A percentile compares a stretch with the other conserved stretches of the same genome.
These are phyloP conservation scores for Oxalis stricta DNA, from an alignment of 441 rosid species.

Conservation along the genomic window DNA sequence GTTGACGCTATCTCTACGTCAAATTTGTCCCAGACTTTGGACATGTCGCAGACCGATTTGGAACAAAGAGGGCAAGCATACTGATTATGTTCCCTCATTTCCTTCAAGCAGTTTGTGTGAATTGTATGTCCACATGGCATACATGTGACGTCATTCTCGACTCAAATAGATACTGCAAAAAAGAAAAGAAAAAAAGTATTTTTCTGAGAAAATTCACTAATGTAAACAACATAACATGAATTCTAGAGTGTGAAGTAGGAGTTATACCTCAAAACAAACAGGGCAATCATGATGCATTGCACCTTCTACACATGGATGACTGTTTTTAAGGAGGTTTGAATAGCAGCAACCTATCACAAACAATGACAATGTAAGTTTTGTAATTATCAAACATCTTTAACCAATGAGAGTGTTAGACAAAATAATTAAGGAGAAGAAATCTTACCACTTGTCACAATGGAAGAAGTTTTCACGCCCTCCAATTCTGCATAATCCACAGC, in stretches of 20 bases:
- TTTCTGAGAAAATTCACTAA: too few relatives aligned
- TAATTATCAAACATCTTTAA: neutral
- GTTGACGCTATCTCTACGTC: constrained; percentile 67
- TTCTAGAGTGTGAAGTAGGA: too few relatives aligned
- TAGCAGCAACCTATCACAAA: constrained; percentile 60
- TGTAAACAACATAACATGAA: too few relatives aligned
- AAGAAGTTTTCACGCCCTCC: constrained; percentile 82
- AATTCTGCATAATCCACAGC: constrained; percentile 91
- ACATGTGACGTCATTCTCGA: constrained; percentile 50
- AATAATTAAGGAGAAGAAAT: neutral
- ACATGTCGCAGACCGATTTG: constrained; percentile 81
- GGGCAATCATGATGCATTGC: constrained; percentile 96
- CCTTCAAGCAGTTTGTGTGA: constrained; percentile 62
- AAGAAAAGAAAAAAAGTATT: too few relatives aligned
- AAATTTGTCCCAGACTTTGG: constrained; percentile 77
- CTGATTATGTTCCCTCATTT: constrained; percentile 74
- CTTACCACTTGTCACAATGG: constrained; percentile 85
- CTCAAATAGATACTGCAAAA: constrained; percentile 59
- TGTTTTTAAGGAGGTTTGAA: constrained; percentile 43
- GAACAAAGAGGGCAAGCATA: constrained; percentile 87
- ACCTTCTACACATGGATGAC: constrained; percentile 84
- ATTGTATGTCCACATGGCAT: constrained; percentile 85
- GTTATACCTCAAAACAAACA: constrained; percentile 82
- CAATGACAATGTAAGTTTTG: neutral
- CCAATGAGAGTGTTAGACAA: neutral